Conservation (phyloP, 148 eudicot species). For the Suaeda aralocaspica region DNA sequence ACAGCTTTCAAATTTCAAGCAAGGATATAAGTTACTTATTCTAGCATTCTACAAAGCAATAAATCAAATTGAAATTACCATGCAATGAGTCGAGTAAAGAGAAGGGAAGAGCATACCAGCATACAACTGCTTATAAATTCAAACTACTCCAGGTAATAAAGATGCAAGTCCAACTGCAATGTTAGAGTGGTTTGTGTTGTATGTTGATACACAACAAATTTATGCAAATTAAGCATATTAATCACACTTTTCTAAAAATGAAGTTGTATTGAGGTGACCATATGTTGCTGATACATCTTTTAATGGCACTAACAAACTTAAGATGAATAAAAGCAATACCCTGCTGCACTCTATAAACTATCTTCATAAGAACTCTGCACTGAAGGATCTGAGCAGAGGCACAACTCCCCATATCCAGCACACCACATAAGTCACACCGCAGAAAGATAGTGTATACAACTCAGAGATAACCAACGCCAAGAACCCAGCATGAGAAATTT, state of each 20-base stretch:
- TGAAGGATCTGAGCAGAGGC: conserved; percentile 47
- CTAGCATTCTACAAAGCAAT: background rate
- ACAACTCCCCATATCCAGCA: conserved; percentile 53
- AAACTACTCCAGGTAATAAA: too few species aligned
- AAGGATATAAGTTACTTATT: background rate
- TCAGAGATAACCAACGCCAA: background rate
- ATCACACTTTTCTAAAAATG: background rate
- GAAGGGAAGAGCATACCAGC: background rate
- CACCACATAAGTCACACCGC: conserved; percentile 44
- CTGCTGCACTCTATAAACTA: conserved; percentile 59
- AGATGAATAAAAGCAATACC: conserved; percentile 38
- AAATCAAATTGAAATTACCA: background rate
- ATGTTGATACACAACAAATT: background rate
- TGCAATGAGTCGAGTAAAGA: too few species aligned
- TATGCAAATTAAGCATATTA: background rate
- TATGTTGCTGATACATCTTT: background rate
- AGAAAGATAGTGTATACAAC: background rate
- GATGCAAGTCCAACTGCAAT: background rate
- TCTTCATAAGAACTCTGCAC: conserved; percentile 46
- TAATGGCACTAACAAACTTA: background rate
- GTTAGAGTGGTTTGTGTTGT: background rate
- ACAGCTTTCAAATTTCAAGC: background rate
- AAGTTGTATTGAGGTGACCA: too few species aligned
- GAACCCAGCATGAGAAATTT: background rate
- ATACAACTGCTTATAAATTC: background rate